Base-by-base conservation (phyloP, 805 yeast species). In the Cyberlindnera mycetangii region DNA sequence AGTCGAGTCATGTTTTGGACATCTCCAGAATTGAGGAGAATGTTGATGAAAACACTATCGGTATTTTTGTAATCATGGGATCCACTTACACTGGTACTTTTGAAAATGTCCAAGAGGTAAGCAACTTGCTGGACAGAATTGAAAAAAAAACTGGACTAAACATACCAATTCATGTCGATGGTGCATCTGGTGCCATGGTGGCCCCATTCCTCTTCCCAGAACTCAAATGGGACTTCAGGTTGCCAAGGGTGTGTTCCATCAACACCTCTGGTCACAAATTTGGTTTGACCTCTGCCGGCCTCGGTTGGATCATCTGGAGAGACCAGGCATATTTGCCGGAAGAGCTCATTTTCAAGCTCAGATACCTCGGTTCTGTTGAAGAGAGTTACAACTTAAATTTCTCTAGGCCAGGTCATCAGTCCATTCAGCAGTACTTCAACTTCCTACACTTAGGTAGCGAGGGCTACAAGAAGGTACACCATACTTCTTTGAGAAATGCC, bases 61-160 rank as follows among this genome's bases (percentile, higher is more conserved):
- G 97, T 55, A 77, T 87, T 35, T 89, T 81, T 66, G 95, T 84
- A 18, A 89, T 89, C 58, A 60, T 89, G 54, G 97, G 97, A 1
- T 85, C 96, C 8, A 89, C 97, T 11, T 89, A 85, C 66, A 89
- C 97, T 5, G 97, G 97, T 47, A 89, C 89, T 39, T 89, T 86
- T 66, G 97, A 89, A 63, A 78, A 85, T 42, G 89, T 89, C 32
- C 72, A 67, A 49, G 69, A 70, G 32, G 80, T 88, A 36, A 63
- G 78, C 39, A 62, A 74, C n/a, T 68, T 83, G n/a, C 70, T 89
- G 50, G 90, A 84, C 59, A 78, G 81, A 44, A 74, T 78, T 53
- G 83, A 90, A 61, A 66, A 67, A 48, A 81, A 83, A 54, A 81
- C 75, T 3, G 95, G 95, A 7, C 46, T 67, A 47, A 75, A 75